Evolutionary conservation across 108 stramenopile genomes (phyloP).

Genomic region (Chaetoceros tenuissimus): DNA sequence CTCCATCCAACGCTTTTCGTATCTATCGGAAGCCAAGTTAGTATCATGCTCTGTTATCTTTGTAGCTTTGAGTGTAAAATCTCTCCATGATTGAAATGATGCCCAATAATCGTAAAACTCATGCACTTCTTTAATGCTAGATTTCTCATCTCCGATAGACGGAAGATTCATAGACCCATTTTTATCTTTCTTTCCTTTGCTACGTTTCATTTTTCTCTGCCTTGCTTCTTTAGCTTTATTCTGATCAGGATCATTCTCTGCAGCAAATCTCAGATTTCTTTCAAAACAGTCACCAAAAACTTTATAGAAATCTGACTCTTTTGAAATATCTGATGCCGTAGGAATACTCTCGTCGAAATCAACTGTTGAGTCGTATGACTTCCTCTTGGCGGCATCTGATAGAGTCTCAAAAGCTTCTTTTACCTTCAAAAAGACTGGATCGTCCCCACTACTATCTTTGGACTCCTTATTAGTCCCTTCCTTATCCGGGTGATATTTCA

Average conservation of each 20-base stretch:
- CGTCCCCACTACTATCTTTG: constrained; percentile 50
- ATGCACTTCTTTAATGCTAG: constrained; percentile 81
- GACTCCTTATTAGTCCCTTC: background rate
- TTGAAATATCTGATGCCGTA: constrained; percentile 14
- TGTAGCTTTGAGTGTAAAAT: constrained; percentile 78
- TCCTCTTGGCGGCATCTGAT: constrained; percentile 60
- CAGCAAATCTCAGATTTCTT: constrained; percentile 89
- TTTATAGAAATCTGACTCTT: constrained; percentile 43
- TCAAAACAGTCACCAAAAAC: constrained; percentile 84
- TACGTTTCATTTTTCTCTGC: constrained; percentile 28
- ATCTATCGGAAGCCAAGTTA: constrained; percentile 85
- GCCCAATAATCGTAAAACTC: constrained; percentile 97
- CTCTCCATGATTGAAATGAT: constrained; percentile 93
- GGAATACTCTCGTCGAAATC: constrained; percentile 95
- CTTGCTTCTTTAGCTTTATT: constrained; percentile 1
- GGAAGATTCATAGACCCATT: constrained; percentile 37
- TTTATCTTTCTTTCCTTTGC: constrained; percentile 13
- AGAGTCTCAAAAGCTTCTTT: constrained; percentile 93
- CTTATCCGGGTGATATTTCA: constrained; percentile 77
- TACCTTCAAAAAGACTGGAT: constrained; percentile 90
- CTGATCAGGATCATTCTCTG: constrained; percentile 12
- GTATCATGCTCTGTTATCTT: constrained; percentile 73
- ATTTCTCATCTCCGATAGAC: constrained; percentile 76
- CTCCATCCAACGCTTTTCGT: constrained; percentile 96
- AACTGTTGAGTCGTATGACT: constrained; percentile 89